Evolutionary conservation across 768 basidiomycete species (phyloP).

Genomic region (Lactarius sanguifluus): DNA sequence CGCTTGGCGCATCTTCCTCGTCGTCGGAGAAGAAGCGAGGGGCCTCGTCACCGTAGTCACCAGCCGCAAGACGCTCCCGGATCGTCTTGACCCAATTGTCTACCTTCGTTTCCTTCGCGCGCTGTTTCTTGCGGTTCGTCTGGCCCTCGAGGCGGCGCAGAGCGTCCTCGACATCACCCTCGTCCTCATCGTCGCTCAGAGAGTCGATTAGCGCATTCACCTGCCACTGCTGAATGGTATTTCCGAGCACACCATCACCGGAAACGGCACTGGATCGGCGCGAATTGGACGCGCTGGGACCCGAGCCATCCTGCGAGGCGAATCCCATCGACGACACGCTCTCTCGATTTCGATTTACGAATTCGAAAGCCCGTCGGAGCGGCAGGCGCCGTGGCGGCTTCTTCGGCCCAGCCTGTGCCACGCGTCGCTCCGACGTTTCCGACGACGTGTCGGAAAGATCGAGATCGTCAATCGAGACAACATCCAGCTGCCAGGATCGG

Average conservation of each 20-base stretch:
- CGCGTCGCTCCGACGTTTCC: constrained; percentile 41
- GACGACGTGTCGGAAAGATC: constrained; percentile 80
- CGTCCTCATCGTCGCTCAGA: constrained; percentile 70
- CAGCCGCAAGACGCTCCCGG: constrained; percentile 60
- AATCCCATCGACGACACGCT: constrained; percentile 82
- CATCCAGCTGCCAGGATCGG: constrained; percentile 62
- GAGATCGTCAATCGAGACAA: constrained; percentile 76
- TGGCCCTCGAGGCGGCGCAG: constrained; percentile 80
- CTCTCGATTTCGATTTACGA: constrained; percentile 64
- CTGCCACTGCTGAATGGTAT: constrained; percentile 76
- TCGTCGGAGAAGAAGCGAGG: constrained; percentile 55
- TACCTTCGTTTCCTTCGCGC: constrained; percentile 73
- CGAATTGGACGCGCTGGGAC: constrained; percentile 52
- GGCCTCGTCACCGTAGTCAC: constrained; percentile 62
- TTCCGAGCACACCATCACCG: constrained; percentile 42
- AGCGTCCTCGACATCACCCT: constrained; percentile 81
- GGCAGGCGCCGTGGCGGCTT: constrained; percentile 62
- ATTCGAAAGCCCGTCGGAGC: constrained; percentile 76
- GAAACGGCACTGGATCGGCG: constrained; percentile 44
- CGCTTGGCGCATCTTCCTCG: constrained; percentile 37
- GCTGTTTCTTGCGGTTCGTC: constrained; percentile 69
- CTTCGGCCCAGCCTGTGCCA: constrained; percentile 46
- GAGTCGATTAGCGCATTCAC: constrained; percentile 72
- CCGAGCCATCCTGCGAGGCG: constrained; percentile 53
- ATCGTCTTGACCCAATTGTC: constrained; percentile 80